Conservation (phyloP, 768 basidiomycete genomes). For the Mycena albidolilacea region DNA sequence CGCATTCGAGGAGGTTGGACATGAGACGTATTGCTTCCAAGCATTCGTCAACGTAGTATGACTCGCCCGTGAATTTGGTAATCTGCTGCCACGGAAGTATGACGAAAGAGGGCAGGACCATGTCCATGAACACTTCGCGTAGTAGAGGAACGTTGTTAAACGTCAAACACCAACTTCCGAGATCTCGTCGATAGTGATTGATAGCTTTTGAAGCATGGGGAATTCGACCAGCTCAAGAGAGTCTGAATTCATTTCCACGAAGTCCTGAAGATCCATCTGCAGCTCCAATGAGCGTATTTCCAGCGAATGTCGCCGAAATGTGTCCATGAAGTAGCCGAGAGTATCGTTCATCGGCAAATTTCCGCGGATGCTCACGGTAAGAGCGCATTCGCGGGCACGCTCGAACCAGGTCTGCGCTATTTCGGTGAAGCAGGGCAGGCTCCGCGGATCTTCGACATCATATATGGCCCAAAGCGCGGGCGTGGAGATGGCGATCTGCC, state of each 20-base stretch:
- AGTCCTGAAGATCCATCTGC: neutral
- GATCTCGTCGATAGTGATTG: neutral
- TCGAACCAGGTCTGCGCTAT: conserved; percentile 5
- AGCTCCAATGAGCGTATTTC: conserved; percentile 7
- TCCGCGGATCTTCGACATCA: neutral
- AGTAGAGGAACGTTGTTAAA: conserved; percentile 3
- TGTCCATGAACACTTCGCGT: neutral
- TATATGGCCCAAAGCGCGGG: conserved; percentile 23
- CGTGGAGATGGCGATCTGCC: conserved; percentile 21
- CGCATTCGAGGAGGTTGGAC: conserved; percentile 18
- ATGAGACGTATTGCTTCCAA: conserved; percentile 6
- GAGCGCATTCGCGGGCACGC: neutral
- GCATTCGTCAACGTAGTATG: neutral
- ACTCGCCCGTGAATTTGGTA: conserved; percentile 25
- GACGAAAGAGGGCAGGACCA: neutral
- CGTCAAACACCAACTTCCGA: neutral
- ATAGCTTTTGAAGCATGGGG: conserved; percentile 1
- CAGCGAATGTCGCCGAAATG: neutral
- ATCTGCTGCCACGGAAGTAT: conserved; percentile 26
- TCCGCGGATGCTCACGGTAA: conserved; percentile 10
- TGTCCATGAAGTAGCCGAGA: neutral
- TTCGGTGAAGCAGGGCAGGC: neutral
- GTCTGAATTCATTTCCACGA: neutral
- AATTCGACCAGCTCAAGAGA: neutral
- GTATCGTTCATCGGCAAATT: neutral